Percentiles rank a stretch among this genome's conserved stretches.
Evolutionary conservation across 306 rosid species (phyloP).

Genomic region (Vicia villosa): DNA sequence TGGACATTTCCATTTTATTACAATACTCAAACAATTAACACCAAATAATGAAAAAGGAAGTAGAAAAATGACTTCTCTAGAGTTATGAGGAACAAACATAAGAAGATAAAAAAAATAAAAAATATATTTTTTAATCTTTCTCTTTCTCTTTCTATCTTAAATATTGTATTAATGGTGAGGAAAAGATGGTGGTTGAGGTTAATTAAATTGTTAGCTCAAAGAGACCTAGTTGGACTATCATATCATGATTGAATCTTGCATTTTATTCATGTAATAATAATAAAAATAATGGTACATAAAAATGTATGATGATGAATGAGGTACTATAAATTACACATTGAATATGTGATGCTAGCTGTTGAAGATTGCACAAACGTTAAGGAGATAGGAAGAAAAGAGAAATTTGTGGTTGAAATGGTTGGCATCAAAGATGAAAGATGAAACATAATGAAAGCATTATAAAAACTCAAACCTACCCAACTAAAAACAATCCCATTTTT

Average conservation of each 20-base stretch:
- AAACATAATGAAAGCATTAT: slow-evolving; percentile 55
- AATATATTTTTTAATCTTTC: slow-evolving; percentile 2
- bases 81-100: neutral
- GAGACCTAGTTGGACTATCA: slow-evolving; percentile 47
- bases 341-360: neutral
- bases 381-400: slow-evolving; percentile 33
- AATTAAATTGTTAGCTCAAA: slow-evolving; percentile 44
- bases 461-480: slow-evolving; percentile 82
- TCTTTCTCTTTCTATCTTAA: slow-evolving; percentile 19
- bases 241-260: slow-evolving; percentile 72
- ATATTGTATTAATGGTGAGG: slow-evolving; percentile 58
- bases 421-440: slow-evolving; percentile 16
- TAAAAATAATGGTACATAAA: neutral
- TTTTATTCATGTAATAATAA: slow-evolving; percentile 51
- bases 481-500: slow-evolving; percentile 58
- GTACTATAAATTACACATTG: neutral
- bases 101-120: neutral
- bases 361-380: slow-evolving; percentile 43
- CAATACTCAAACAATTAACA: slow-evolving; percentile 27
- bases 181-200: slow-evolving; percentile 65
- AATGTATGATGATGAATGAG: neutral
- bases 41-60: slow-evolving; percentile 11
- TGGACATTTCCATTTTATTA: slow-evolving; percentile 45
- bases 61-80: slow-evolving; percentile 33
- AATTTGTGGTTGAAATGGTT: slow-evolving; percentile 21